Conservation (phyloP, 345 rosid genomes). For the Linum tenue region DNA sequence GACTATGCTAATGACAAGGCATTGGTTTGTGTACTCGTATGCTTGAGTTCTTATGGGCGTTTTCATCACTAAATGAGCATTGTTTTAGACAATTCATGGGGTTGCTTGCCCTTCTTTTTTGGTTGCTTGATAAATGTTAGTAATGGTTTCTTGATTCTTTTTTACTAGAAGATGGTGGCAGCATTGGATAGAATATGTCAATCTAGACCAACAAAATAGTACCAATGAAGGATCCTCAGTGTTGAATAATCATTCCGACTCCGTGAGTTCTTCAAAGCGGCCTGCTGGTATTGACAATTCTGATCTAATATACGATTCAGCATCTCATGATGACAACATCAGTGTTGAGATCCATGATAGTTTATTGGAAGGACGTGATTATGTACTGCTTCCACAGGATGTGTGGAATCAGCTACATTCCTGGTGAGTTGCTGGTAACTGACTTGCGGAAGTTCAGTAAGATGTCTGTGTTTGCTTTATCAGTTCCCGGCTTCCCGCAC, state of each 20-base stretch:
- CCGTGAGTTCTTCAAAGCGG: conserved; percentile 54
- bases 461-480: neutral
- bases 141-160: neutral
- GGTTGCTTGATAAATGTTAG: neutral
- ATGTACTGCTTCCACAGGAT: conserved; percentile 88
- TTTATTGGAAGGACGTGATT: conserved; percentile 91
- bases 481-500: neutral
- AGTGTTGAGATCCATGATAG: conserved; percentile 64
- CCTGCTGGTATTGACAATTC: conserved; percentile 87
- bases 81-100: neutral
- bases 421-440: conserved; percentile 48
- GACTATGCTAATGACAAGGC: too few relatives aligned
- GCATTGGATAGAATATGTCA: conserved; percentile 90
- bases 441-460: neutral
- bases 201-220: conserved; percentile 59
- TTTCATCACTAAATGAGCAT: neutral
- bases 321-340: conserved; percentile 38
- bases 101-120: neutral
- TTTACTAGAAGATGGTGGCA: conserved; percentile 74
- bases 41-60: too few relatives aligned
- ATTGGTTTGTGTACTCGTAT: too few relatives aligned
- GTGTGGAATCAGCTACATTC: conserved; percentile 74
- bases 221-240: conserved; percentile 48
- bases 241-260: conserved; percentile 50
- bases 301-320: conserved; percentile 56